Percentiles rank a stretch among this genome's conserved stretches.
Conservation (phyloP, 352 stramenopile genomes). For the Pythium vanterpoolii region DNA sequence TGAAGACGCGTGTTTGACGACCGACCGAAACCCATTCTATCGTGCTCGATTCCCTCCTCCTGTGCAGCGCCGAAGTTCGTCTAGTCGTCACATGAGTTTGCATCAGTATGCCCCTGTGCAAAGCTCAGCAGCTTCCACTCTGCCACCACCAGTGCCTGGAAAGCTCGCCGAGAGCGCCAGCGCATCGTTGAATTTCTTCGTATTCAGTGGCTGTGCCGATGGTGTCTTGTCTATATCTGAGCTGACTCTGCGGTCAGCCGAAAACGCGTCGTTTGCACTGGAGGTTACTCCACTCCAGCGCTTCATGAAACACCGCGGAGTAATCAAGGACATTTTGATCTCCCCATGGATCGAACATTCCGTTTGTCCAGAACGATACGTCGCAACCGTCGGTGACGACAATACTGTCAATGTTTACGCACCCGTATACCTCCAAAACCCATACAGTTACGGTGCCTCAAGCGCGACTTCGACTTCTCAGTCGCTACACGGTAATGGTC, state of each 20-base stretch:
- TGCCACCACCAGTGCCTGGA: conserved; percentile 8
- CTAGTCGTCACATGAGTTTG: conserved; percentile 33
- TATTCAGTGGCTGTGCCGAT: conserved; percentile 67
- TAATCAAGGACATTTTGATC: conserved; percentile 63
- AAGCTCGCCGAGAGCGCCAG: conserved; percentile 7
- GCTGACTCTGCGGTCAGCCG: conserved; percentile 32
- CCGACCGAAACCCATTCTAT: conserved; percentile 64
- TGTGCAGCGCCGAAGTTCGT: conserved; percentile 29
- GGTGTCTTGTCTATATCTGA: conserved; percentile 57
- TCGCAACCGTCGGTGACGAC: conserved; percentile 62
- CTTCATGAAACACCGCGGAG: conserved; percentile 58
- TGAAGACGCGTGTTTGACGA: conserved; percentile 39
- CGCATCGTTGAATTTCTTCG: conserved; percentile 53
- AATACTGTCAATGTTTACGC: conserved; percentile 58
- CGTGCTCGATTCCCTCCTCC: conserved; percentile 39
- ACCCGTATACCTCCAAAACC: conserved; percentile 48
- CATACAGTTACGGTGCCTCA: conserved; percentile 13
- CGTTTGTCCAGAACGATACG: conserved; percentile 48
- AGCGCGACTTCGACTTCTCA: neutral
- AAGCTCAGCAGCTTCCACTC: neutral
- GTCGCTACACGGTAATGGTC: conserved; percentile 1
- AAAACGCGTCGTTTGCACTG: conserved; percentile 31
- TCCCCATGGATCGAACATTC: conserved; percentile 37
- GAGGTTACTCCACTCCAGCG: conserved; percentile 42
- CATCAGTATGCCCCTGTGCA: conserved; percentile 13